These are phyloP conservation scores for Cyphellophora europaea DNA, from an alignment of 2,329 filamentous ascomycete genomes.

Conservation along the genomic window DNA sequence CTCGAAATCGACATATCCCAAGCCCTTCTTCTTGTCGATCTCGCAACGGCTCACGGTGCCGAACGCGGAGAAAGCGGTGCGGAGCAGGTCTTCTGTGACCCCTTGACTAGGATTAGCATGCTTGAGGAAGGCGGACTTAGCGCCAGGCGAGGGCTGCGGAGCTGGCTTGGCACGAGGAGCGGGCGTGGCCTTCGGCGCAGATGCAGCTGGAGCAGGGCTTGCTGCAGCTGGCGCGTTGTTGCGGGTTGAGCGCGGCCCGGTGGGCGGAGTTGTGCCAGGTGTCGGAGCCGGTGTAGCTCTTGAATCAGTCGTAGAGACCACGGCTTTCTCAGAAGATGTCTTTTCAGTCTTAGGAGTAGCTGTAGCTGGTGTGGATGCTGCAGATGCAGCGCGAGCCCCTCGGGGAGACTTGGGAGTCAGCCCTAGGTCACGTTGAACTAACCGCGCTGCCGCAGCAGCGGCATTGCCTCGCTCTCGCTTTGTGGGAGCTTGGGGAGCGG, in stretches of 20 bases:
- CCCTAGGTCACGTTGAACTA: conserved; percentile 54
- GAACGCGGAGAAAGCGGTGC: conserved; percentile 63
- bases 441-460: conserved; percentile 42
- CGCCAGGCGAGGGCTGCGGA: conserved; percentile 32
- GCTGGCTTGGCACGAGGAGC: conserved; percentile 20
- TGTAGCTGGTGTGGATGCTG: conserved; percentile 21
- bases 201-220: conserved; percentile 1
- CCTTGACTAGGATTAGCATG: conserved; percentile 84
- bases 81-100: conserved; percentile 72
- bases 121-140: conserved; percentile 66
- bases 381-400: conserved; percentile 16
- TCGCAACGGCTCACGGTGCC: conserved; percentile 72
- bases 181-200: conserved; percentile 6
- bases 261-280: conserved; percentile 13
- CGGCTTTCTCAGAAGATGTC: conserved; percentile 21
- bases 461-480: conserved; percentile 46
- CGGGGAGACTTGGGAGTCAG: conserved; percentile 23
- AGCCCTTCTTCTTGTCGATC: conserved; percentile 89
- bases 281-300: conserved; percentile 15
- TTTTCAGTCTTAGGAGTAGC: conserved; percentile 18
- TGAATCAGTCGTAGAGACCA: conserved; percentile 4
- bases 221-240: conserved; percentile 8
- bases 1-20: conserved; percentile 84
- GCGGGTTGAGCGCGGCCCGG: conserved; percentile 15
- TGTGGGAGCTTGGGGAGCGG: conserved; percentile 32